Conservation (phyloP, 768 basidiomycete species). For the Pleurotus eryngii region DNA sequence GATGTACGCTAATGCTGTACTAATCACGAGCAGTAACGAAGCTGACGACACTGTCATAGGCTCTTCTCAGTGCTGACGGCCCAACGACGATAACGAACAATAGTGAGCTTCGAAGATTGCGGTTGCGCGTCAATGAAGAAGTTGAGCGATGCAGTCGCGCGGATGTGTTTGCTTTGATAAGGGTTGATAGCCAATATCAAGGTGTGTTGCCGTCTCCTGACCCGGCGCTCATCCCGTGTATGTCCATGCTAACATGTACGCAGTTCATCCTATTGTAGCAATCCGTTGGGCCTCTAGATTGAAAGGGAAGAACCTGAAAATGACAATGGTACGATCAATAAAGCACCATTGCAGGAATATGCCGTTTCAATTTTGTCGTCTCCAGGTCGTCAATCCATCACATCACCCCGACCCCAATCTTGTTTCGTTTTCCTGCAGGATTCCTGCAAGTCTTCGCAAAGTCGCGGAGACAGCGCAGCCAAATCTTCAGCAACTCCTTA, state of each 20-base stretch:
- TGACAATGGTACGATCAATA: background rate
- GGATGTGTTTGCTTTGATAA: background rate
- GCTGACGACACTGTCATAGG: background rate
- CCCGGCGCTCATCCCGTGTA: no score
- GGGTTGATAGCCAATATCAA: background rate
- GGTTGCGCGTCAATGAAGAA: background rate
- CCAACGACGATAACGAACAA: background rate
- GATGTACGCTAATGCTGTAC: background rate
- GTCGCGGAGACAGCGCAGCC: background rate
- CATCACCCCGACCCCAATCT: background rate
- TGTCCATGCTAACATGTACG: no score
- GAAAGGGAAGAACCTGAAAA: constrained; percentile 1
- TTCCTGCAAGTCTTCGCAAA: background rate
- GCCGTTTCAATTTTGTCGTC: background rate
- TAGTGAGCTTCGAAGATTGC: background rate
- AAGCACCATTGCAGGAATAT: no score
- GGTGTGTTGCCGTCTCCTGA: background rate
- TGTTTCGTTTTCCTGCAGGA: background rate
- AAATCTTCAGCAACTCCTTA: background rate
- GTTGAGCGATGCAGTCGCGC: background rate
- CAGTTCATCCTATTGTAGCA: background rate
- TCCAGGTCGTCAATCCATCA: background rate
- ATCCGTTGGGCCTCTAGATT: background rate
- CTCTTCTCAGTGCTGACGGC: background rate
- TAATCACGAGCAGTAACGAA: no score